These are phyloP conservation scores for Begonia loranthoides DNA, from an alignment of 306 rosid species.

Conservation along the genomic window DNA sequence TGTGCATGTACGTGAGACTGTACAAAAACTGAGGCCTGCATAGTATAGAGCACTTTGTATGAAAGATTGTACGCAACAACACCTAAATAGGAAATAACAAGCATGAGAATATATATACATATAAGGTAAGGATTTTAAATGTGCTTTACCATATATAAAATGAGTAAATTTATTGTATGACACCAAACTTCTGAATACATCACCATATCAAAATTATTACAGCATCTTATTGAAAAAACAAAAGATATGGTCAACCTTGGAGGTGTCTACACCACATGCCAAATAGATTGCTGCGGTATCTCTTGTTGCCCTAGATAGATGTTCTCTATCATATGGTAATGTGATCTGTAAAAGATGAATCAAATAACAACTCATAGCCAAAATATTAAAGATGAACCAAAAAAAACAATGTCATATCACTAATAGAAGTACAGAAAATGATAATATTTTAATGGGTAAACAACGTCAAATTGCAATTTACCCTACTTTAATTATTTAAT, in stretches of 20 bases:
- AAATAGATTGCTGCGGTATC: conserved; percentile 93
- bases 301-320: conserved; percentile 59
- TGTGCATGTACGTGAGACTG: conserved; percentile 98
- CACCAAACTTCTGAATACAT: neutral
- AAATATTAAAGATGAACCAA: conserved; percentile 1
- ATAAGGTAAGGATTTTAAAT: neutral
- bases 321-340: conserved; percentile 63
- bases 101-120: no score
- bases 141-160: neutral
- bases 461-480: neutral
- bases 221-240: neutral
- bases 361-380: conserved; percentile 4
- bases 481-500: neutral
- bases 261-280: conserved; percentile 90
- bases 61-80: no score
- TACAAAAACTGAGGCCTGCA: conserved; percentile 86
- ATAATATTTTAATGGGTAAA: no score
- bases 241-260: conserved; percentile 46
- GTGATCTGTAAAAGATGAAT: conserved; percentile 46
- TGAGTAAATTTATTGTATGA: neutral
- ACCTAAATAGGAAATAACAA: no score
- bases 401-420: neutral
- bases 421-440: no score
- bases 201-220: no score
- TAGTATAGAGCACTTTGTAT: neutral